These are phyloP conservation scores for Yamadazyma buinensis DNA, from an alignment of 1,139 yeast genomes.

Conservation along the genomic window DNA sequence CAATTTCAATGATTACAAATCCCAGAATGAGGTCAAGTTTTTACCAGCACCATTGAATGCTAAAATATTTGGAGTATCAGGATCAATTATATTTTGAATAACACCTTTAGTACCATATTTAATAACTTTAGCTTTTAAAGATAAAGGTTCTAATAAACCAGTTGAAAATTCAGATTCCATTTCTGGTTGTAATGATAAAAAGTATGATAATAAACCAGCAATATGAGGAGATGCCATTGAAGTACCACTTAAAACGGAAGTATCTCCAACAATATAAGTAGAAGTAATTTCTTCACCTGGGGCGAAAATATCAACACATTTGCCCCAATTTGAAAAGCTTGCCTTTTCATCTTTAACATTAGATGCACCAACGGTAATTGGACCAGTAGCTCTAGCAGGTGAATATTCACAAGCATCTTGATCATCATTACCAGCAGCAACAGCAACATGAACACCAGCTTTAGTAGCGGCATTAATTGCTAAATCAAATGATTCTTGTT, in stretches of 20 bases:
- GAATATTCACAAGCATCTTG: conserved; percentile 83
- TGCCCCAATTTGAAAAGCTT: conserved; percentile 77
- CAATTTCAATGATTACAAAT: too few relatives aligned
- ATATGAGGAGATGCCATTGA: conserved; percentile 99
- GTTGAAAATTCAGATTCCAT: conserved; percentile 68
- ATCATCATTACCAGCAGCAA: conserved; percentile 86
- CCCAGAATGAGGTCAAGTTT: conserved; percentile 74
- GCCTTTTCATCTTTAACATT: conserved; percentile 74
- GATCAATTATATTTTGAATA: conserved; percentile 64
- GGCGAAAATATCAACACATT: conserved; percentile 81
- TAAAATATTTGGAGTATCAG: conserved; percentile 80
- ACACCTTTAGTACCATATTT: conserved; percentile 71
- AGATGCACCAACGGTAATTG: conserved; percentile 81
- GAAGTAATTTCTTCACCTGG: conserved; percentile 81
- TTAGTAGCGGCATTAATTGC: conserved; percentile 83
- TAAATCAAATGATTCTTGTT: conserved; percentile 67
- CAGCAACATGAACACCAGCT: conserved; percentile 80
- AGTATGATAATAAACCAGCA: conserved; percentile 86
- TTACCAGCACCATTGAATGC: conserved; percentile 94
- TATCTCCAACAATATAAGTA: conserved; percentile 83
- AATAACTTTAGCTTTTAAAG: conserved; percentile 83
- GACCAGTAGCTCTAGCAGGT: conserved; percentile 74
- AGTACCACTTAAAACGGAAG: conserved; percentile 93
- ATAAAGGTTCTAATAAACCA: conserved; percentile 72
- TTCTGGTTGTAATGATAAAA: conserved; percentile 86